A percentile compares a stretch with the other conserved stretches of the same genome.
Evolutionary conservation across 768 basidiomycete species (phyloP).

Genomic region (Serendipita sp.): DNA sequence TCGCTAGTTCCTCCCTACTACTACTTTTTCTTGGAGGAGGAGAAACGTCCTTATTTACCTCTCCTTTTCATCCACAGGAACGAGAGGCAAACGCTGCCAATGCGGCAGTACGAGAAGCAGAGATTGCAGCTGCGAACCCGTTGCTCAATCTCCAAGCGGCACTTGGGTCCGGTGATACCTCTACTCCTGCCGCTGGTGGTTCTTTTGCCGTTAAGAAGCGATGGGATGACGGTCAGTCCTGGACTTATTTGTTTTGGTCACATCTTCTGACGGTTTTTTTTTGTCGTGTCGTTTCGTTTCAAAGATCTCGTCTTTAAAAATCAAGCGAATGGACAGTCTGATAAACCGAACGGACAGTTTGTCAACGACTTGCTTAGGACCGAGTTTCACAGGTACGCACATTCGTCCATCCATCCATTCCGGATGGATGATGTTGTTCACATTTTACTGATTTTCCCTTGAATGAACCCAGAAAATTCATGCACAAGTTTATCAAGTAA

Average conservation of each 20-base stretch:
- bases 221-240: slow-evolving; percentile 77
- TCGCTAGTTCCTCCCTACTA: not conserved
- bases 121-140: slow-evolving; percentile 79
- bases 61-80: slow-evolving; percentile 29
- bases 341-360: slow-evolving; percentile 54
- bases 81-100: slow-evolving; percentile 42
- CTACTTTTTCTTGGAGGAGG: not conserved
- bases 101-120: slow-evolving; percentile 43
- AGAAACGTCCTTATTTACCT: not conserved
- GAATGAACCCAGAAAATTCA: slow-evolving; percentile 52
- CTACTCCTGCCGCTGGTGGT: slow-evolving; percentile 40
- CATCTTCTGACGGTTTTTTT: slow-evolving; percentile 5
- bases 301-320: slow-evolving; percentile 96
- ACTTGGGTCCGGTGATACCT: slow-evolving; percentile 30
- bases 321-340: slow-evolving; percentile 63
- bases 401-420: slow-evolving; percentile 7
- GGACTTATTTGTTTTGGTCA: not conserved
- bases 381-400: slow-evolving; percentile 73
- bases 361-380: slow-evolving; percentile 92
- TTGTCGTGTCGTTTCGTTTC: slow-evolving; percentile 10
- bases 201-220: slow-evolving; percentile 83
- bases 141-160: slow-evolving; percentile 83
- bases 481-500: slow-evolving; percentile 75
- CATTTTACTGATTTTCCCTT: not conserved
- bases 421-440: not conserved